Base-by-base conservation (phyloP, 2,329 filamentous ascomycete genomes). In the Xylogone sp. region DNA sequence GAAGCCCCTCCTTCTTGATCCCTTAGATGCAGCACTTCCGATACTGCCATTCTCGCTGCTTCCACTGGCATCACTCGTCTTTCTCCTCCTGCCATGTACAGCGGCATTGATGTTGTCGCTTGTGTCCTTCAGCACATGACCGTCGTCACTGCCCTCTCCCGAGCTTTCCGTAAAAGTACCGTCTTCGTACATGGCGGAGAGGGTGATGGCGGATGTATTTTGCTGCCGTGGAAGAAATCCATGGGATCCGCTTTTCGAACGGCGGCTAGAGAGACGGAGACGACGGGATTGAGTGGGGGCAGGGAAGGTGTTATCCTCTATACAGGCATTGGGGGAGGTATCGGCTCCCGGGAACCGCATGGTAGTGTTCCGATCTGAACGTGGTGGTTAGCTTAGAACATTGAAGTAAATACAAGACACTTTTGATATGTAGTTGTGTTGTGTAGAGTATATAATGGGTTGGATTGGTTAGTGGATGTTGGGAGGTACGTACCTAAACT, bases 321-420 rank as follows among this genome's bases (percentile, higher is more conserved):
- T 80, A 59, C 70, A 75, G 43, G 81, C 82, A 54, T 80, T 74
- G 46, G 76, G 75, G 13, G 75, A 77, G 6, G 79, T 72, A 58
- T 83, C 75, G 52, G 83, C 83, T 18, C 83, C 81, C 20, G 83
- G 83, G 54, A 86, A 82, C 19, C 78, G 79, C 16, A 81, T 70
- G 2, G 81, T 83, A 13, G 83, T 86, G 59, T 83, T 86, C 55
- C 76, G 72, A 44, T 72, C 71, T 62, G 59, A 39, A 9, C 5
- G 65, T 43, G 67, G 44, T 19, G 6, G 45, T 52, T 43, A 46
- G 45, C 13, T 39, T 13, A 39, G n/a, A 39, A 6, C 10, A 10
- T 27, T 27, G 24, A 27, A 27, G 10, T 27, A n/a, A n/a, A n/a
- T n/a, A n/a, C n/a, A n/a, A n/a, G n/a, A n/a, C n/a, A n/a, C n/a